phyloP scores from a whole-genome alignment of 352 stramenopile species.

The Globisporangium nagaii region DNA sequence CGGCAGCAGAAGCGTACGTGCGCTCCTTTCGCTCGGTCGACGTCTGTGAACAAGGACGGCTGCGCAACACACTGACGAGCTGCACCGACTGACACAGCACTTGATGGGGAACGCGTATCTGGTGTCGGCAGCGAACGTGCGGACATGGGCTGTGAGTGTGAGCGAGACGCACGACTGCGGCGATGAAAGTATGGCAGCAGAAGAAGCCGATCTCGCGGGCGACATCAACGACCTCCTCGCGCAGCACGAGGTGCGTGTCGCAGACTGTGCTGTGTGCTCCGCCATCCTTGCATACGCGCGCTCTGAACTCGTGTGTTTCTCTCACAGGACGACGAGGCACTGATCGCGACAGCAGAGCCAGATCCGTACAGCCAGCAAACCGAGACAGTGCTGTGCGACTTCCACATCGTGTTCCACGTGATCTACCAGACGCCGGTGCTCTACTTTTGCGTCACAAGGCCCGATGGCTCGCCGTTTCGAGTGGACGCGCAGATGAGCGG shows the following conservation, averaged over 20 bases:
- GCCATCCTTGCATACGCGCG: neutral
- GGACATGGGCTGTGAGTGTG: neutral
- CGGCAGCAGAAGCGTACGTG: conserved; percentile 38
- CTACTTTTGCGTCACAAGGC: conserved; percentile 42
- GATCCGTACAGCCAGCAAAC: neutral
- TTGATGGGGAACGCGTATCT: conserved; percentile 62
- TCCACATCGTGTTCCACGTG: conserved; percentile 78
- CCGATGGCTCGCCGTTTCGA: conserved; percentile 36
- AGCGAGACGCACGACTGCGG: neutral
- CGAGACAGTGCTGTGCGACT: conserved; percentile 49
- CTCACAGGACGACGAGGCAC: neutral
- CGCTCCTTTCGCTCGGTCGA: neutral
- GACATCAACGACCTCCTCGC: conserved; percentile 8
- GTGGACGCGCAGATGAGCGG: conserved; percentile 12
- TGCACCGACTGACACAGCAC: conserved; percentile 26
- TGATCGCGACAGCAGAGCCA: neutral
- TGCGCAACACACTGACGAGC: no score
- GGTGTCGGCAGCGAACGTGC: conserved; percentile 43
- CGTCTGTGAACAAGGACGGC: no score
- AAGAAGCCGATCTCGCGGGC: neutral
- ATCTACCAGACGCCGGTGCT: conserved; percentile 74
- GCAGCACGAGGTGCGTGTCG: conserved; percentile 7
- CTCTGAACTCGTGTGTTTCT: neutral
- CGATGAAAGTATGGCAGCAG: neutral
- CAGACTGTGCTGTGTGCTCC: neutral